Percentiles rank a stretch among this genome's conserved stretches.
These are phyloP conservation scores for Articulospora tetracladia DNA, from an alignment of 495 filamentous ascomycete species.

Conservation along the genomic window DNA sequence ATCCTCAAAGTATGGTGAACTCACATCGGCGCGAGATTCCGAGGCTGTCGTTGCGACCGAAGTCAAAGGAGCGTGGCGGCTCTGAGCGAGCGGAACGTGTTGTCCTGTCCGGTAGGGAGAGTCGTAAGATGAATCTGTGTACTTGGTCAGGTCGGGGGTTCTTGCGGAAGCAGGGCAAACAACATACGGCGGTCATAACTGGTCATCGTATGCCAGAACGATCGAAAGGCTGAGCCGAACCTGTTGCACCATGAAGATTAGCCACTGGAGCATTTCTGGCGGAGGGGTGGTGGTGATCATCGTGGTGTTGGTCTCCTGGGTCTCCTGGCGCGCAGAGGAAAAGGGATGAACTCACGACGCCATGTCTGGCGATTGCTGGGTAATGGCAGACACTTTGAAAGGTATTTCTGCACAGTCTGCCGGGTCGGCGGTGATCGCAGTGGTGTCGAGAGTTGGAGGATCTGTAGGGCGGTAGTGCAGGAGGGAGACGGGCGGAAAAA, in stretches of 20 bases:
- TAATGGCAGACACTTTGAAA: conserved; percentile 22
- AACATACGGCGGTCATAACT: conserved; percentile 55
- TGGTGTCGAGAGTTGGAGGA: too few species aligned
- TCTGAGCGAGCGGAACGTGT: conserved; percentile 73
- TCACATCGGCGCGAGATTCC: conserved; percentile 72
- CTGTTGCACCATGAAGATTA: conserved; percentile 13
- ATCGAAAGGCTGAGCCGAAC: conserved; percentile 47
- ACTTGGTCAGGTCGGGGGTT: conserved; percentile 40
- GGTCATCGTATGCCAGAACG: conserved; percentile 97
- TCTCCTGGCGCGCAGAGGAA: conserved; percentile 7
- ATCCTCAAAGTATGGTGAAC: conserved; percentile 71
- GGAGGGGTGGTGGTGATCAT: neutral
- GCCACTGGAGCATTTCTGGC: conserved; percentile 6
- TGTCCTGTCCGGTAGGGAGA: conserved; percentile 80
- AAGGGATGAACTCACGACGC: conserved; percentile 26
- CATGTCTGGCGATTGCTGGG: conserved; percentile 27
- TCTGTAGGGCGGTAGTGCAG: neutral
- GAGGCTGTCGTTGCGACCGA: conserved; percentile 74
- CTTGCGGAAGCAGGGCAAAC: conserved; percentile 31
- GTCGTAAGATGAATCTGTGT: conserved; percentile 73
- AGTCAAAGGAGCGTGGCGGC: conserved; percentile 66
- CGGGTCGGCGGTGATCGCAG: conserved; percentile 12
- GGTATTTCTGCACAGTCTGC: conserved; percentile 1
- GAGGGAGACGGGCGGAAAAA: neutral
- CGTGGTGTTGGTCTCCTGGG: too few species aligned